phyloP scores from a whole-genome alignment of 805 yeast species.

The Candida corydali region DNA sequence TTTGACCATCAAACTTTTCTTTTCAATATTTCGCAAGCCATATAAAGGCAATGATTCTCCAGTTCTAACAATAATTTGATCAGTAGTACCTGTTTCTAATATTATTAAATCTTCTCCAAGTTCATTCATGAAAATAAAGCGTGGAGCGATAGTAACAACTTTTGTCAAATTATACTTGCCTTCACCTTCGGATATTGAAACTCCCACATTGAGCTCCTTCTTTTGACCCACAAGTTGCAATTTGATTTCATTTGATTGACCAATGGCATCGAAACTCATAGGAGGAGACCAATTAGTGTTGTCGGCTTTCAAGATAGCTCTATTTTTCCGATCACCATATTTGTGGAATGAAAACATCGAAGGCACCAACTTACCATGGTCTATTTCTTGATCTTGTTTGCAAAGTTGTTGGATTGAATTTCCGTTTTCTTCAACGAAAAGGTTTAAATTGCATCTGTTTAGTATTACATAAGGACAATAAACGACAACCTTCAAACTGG shows the following conservation, averaged over 20 bases:
- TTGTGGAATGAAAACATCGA: constrained; percentile 81
- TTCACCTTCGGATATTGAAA: constrained; percentile 73
- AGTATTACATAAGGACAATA: constrained; percentile 81
- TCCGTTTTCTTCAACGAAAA: constrained; percentile 55
- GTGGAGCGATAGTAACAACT: constrained; percentile 75
- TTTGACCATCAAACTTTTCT: constrained; percentile 59
- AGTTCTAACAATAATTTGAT: constrained; percentile 42
- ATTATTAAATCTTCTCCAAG: constrained; percentile 53
- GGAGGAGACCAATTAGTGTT: constrained; percentile 72
- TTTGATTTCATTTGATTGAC: constrained; percentile 60
- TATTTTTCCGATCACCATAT: constrained; percentile 52
- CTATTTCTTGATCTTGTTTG: constrained; percentile 19
- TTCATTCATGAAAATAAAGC: constrained; percentile 70
- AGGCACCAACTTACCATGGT: constrained; percentile 37
- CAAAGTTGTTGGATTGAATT: constrained; percentile 51
- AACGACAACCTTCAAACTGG: constrained; percentile 64
- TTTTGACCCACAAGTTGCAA: constrained; percentile 46
- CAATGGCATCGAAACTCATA: constrained; percentile 84
- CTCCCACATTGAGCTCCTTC: constrained; percentile 70
- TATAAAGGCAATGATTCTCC: constrained; percentile 55
- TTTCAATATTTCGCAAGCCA: constrained; percentile 51
- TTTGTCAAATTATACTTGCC: constrained; percentile 78
- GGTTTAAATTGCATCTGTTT: constrained; percentile 70
- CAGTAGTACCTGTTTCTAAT: constrained; percentile 65
- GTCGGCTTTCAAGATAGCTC: constrained; percentile 62